Base-by-base conservation (phyloP, 495 filamentous ascomycete species). In the Hypoxylon subgilvum region DNA sequence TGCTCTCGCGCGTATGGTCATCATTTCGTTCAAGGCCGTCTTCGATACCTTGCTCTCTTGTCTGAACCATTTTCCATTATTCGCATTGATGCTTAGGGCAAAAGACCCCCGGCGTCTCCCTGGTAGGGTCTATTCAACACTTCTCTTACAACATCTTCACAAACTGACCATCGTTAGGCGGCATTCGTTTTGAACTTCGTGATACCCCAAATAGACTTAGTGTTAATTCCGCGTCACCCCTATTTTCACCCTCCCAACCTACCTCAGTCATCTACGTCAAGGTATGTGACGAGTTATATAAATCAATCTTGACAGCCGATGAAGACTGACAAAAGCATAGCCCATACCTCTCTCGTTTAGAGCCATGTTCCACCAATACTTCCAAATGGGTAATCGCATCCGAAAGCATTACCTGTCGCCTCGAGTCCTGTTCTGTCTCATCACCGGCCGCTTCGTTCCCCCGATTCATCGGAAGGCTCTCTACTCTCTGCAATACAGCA, bases 401-500 rank as follows among this genome's bases (percentile, higher is more conserved):
- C 88, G 90, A 49, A 95, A 95, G 67, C 94, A 99, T 72, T 99
- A 99, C 71, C 78, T 96, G 25, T 91, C 90, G 0, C 91, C 91
- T 0, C 81, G 85, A 12, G 95, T 99, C 14, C 82, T 97, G 44
- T 81, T 94, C 45, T 92, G 89, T 50, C 84, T 99, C 1, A 76
- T 91, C 21, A 96, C 91, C 1, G 94, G 94, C 54, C 88, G 86
- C 42, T 96, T 96, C 57, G 90, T 86, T 0, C 90, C 90, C 4
- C 93, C 95, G 0, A 93, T 99, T 27, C 91, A 96, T 69, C 82
- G 94, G 6, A 91, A 92, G 67, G 96, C 91, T 67, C 78, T 99
- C 36, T 99, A 99, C 74, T 92, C 90, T 52, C 85, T 99, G 65
- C 94, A 99, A 73, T 99, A 99, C 74, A 94, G 89, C 75, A 97